Base-by-base conservation (phyloP, 495 filamentous ascomycete species). In the Pyrenula aspistea region DNA sequence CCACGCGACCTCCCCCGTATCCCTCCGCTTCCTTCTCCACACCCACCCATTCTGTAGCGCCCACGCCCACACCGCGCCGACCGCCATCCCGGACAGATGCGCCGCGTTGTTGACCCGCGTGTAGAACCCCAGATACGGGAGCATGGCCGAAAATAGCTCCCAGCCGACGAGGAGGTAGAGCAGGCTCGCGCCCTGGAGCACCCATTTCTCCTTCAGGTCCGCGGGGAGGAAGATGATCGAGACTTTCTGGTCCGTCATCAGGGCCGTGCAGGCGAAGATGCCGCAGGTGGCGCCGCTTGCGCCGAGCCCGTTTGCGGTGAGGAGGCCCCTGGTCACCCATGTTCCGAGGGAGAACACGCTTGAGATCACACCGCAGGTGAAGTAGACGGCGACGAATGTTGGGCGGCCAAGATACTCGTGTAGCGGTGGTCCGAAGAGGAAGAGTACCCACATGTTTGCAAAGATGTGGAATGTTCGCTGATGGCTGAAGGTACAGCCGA, bases 341-440 rank as follows among this genome's bases (percentile, higher is more conserved):
- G 67, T 67, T 11, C 74, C 62, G 53, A 96, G 71, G 22, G 82
- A 84, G 1, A 73, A 66, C 57, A 88, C 78, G 49, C 83, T 84
- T 25, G 83, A 85, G 12, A 88, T 22, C 0, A 79, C 77, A 48
- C 89, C 91, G 2, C 81, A 73, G 0, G 80, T 69, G 42, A 94
- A 61, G 67, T 89, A 94, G 3, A 95, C 72, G 8, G 85, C 83
- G 2, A 98, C 73, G 69, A 96, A 95, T 58, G 83, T 80, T 47
- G 85, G 90, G 20, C 92, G 80, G 48, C 91, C 92, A 55, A 96
- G 78, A 55, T 95, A 85, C 62, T 96, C 91, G 72, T 95, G 88
- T 12, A 93, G 78, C 77, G 58, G 59, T 10, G 75, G 73, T 11
- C 85, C 85, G 59, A 85, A 70, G 36, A 80, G 61, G 68, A 76